Conservation (phyloP, 768 basidiomycete genomes). For the Antrodiella citrinella region DNA sequence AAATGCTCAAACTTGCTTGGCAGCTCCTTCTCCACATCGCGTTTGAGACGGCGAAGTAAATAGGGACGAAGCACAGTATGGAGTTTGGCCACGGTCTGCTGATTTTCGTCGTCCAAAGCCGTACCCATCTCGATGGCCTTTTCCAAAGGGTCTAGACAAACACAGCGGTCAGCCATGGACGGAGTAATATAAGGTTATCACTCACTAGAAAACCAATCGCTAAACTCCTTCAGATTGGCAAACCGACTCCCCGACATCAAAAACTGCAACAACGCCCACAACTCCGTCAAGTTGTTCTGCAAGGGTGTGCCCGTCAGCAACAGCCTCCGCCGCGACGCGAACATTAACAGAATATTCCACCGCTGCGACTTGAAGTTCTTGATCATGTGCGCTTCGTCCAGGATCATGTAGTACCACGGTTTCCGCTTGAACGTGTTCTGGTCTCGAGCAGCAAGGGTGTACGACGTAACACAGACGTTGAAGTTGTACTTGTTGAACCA, state of each 20-base stretch:
- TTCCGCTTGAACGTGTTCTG: conserved; percentile 89
- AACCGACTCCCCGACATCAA: conserved; percentile 85
- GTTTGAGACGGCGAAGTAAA: conserved; percentile 89
- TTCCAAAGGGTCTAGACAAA: conserved; percentile 75
- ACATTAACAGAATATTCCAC: conserved; percentile 88
- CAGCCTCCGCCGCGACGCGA: conserved; percentile 77
- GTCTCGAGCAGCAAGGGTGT: conserved; percentile 86
- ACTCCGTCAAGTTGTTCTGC: conserved; percentile 92
- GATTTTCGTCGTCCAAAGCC: conserved; percentile 68
- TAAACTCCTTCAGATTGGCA: conserved; percentile 89
- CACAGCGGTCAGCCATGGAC: conserved; percentile 1
- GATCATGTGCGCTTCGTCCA: conserved; percentile 97
- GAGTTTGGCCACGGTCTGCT: conserved; percentile 80
- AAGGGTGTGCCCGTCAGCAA: conserved; percentile 94
- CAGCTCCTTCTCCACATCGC: conserved; percentile 94
- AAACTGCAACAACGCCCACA: conserved; percentile 94
- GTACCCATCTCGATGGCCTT: conserved; percentile 86
- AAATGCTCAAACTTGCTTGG: conserved; percentile 93
- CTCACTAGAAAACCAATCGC: conserved; percentile 94
- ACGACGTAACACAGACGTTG: conserved; percentile 93
- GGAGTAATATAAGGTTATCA: conserved; percentile 6
- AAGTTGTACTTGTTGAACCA: conserved; percentile 88
- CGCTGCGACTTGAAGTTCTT: conserved; percentile 93
- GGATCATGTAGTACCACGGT: conserved; percentile 92
- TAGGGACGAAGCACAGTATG: conserved; percentile 95